Base-by-base conservation (phyloP, 1,284 basidiomycete species). In the Cryptococcus wingfieldii region DNA sequence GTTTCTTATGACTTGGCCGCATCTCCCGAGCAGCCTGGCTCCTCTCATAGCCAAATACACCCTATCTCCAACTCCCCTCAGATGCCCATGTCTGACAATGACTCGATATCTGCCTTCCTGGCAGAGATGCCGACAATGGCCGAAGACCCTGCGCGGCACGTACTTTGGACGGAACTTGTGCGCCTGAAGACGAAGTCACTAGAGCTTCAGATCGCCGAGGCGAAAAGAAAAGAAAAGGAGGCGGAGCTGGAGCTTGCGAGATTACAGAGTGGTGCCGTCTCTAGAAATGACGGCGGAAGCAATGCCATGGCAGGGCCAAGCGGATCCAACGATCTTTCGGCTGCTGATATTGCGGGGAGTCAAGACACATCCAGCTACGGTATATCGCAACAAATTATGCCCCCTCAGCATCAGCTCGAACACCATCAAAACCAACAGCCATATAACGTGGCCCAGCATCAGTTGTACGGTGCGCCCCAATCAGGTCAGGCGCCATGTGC, bases 201-300 rank as follows among this genome's bases (percentile, higher is more conserved):
- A 25, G 74, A 77, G 61, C 59, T 74, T 19, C 69, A 75, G 59
- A 77, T 77, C 25, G 74, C 72, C 9, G 65, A 74, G 50, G 72
- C 74, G 25, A 64, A 66, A 44, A 56, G 65, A 39, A 70, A 67
- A 43, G 74, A 74, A 54, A 64, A 62, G 38, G 69, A 74, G 47
- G 74, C 74, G 2, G 72, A 75, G 50, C 47, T 72, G 48, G 73
- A 74, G 43, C 59, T 77, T 23, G 47, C 58, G 34, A 64, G 63
- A n/a, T 55, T 73, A 31, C 69, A 62, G 52, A 47, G 47, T 47
- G 55, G 53, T 7, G 55, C 49, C 16, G 54, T 49, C 18, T 27
- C 51, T 1, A 53, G 45, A 45, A 25, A 28, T n/a, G n/a, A 25
- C 42, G 18, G 37, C n/a, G 42, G 27, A 27, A 60, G 23, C n/a